Evolutionary conservation across 2,329 filamentous ascomycete genomes (phyloP), one percentile per base, ranked within the genome.

Genomic region (Geosmithia putterillii): DNA sequence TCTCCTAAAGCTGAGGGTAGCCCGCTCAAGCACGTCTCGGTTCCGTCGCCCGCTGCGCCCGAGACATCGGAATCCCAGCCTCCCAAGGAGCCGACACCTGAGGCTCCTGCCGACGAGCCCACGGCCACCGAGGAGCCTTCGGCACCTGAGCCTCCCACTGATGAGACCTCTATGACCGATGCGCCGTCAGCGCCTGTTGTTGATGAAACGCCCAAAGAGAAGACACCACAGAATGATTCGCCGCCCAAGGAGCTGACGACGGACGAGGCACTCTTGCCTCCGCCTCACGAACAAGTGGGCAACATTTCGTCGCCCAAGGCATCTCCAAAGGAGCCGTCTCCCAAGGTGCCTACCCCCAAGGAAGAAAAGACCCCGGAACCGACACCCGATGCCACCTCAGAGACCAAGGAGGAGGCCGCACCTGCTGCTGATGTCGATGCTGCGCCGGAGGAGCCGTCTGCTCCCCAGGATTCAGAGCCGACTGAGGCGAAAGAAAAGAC

Each of bases 1-100:
- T 57, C 62, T 3, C 59, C 62, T 1, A 62, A 52, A 47, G 50
- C 63, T 3, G 71, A 73, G 48, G 71, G 71, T 3, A 76, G 71
- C 42, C 71, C 71, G 1, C 54, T 75, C 18, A 74, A 74, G 56
- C 70, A 74, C 41, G 69, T 73, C 32, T 57, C 70, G 22, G 46
- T 71, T 15, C 63, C 60, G 9, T 72, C 71, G 9, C 68, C 71
- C 1, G 65, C 63, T 1, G 22, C 32, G 5, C 4, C 22, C 34
- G 28, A 7, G 28, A 12, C 5, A 6, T 32, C 28, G 15, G 28
- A 32, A 3, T 14, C 28, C 10, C 10, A 9, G 3, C 3, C 28
- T 32, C 28, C 10, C 10, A 6, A 3, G 15, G 28, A 32, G 10
- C 28, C 10, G 28, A 32, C 10, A 32, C 5, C 28, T 32, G 15